Conservation (phyloP, 164 flowering plant genomes). For the Pachysandra terminalis region DNA sequence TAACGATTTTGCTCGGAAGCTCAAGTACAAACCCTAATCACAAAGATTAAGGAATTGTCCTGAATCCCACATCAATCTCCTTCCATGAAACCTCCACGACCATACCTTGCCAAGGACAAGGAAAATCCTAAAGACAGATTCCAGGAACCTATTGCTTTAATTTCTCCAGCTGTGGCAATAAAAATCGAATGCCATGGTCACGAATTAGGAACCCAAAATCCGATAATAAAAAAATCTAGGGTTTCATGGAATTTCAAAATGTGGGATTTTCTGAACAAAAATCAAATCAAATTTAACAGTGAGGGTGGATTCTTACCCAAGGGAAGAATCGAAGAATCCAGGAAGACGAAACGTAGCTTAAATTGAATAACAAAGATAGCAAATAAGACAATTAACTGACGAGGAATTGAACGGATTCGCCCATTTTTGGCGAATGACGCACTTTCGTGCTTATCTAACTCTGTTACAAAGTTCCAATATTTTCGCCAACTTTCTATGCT, state of each 20-base stretch:
- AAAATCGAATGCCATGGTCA: neutral
- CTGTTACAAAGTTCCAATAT: too few relatives aligned
- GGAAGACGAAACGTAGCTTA: neutral
- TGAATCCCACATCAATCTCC: slow-evolving; percentile 8
- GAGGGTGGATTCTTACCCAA: slow-evolving; percentile 20
- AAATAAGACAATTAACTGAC: neutral
- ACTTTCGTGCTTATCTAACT: too few relatives aligned
- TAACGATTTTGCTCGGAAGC: slow-evolving; percentile 8
- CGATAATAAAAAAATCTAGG: neutral
- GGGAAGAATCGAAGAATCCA: neutral
- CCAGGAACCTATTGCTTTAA: neutral
- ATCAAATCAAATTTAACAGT: too few relatives aligned
- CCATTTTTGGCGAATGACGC: too few relatives aligned
- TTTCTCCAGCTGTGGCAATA: neutral
- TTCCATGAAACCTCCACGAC: neutral
- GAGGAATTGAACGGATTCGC: neutral
- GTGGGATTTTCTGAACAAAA: neutral
- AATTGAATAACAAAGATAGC: neutral
- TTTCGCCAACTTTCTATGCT: neutral
- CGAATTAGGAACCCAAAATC: neutral
- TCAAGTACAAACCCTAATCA: slow-evolving; percentile 19
- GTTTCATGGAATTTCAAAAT: neutral
- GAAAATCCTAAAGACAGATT: neutral
- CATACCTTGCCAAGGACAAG: slow-evolving; percentile 1
- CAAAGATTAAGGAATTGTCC: slow-evolving; percentile 15